phyloP scores from a whole-genome alignment of 116 monocot genomes.

The Cymodocea nodosa region DNA sequence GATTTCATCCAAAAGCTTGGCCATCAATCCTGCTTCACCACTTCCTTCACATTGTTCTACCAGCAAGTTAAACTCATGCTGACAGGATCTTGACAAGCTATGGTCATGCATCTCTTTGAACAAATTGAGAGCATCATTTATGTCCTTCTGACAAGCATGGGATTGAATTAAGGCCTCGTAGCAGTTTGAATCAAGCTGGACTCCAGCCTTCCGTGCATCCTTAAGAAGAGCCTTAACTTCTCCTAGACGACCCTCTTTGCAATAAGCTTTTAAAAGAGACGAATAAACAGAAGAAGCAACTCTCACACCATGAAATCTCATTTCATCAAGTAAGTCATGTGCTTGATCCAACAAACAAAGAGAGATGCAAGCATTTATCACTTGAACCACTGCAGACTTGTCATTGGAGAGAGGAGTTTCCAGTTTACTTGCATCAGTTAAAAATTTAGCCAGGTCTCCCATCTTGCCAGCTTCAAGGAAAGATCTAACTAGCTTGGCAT shows the following conservation, averaged over 20 bases:
- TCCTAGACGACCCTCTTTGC: constrained; percentile 48
- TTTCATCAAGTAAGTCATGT: constrained; percentile 89
- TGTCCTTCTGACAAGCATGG: constrained; percentile 32
- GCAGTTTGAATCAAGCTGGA: constrained; percentile 78
- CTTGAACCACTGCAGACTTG: constrained; percentile 62
- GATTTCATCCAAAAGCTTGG: constrained; percentile 70
- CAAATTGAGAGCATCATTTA: constrained; percentile 39
- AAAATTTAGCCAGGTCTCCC: constrained; percentile 57
- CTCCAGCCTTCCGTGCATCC: constrained; percentile 69
- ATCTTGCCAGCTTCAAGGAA: constrained; percentile 61
- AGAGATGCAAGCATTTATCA: constrained; percentile 73
- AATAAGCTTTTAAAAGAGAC: constrained; percentile 71
- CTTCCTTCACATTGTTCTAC: constrained; percentile 26
- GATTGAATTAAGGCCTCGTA: constrained; percentile 62
- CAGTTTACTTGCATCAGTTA: constrained; percentile 55
- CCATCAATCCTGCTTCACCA: constrained; percentile 47
- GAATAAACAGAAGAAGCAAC: constrained; percentile 65
- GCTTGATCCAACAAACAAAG: constrained; percentile 68
- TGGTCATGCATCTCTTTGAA: constrained; percentile 63
- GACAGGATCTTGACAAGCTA: constrained; percentile 28
- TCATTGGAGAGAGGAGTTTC: constrained; percentile 61
- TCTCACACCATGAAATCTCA: constrained; percentile 68
- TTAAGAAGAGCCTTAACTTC: constrained; percentile 52
- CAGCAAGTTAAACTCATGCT: constrained; percentile 35
- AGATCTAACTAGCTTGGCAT: constrained; percentile 75